Evolutionary conservation across 352 stramenopile genomes (phyloP).

Genomic region (Pythium coloratum): DNA sequence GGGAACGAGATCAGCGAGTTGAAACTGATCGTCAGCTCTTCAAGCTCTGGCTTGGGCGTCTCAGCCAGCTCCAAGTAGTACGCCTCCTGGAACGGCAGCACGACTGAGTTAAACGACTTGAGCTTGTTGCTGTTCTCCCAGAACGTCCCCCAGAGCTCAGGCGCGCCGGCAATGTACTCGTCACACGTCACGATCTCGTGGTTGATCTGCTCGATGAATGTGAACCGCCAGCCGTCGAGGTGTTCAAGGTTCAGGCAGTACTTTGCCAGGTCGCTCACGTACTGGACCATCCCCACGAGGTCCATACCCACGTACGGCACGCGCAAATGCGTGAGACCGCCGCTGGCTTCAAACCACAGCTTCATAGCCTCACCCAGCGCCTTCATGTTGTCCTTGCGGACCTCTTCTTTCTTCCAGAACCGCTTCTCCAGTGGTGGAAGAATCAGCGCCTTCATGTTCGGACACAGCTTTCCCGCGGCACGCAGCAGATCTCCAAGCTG

Average conservation of each 20-base stretch:
- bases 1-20: constrained; percentile 14
- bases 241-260: constrained; percentile 28
- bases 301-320: constrained; percentile 19
- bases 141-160: constrained; percentile 4
- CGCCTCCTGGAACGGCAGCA: constrained; percentile 13
- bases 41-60: constrained; percentile 7
- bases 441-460: constrained; percentile 24
- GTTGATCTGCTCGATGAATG: constrained; percentile 25
- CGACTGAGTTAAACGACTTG: constrained; percentile 22
- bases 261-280: constrained; percentile 12
- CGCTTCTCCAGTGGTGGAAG: constrained; percentile 20
- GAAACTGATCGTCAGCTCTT: constrained; percentile 18
- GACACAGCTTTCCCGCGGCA: constrained; percentile 17
- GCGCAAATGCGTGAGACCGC: constrained; percentile 20
- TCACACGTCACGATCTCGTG: constrained; percentile 23
- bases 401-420: constrained; percentile 11
- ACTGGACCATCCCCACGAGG: constrained; percentile 9
- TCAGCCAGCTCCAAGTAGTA: constrained; percentile 7
- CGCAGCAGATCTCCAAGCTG: constrained; percentile 16
- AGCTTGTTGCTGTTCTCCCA: constrained; percentile 13
- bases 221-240: constrained; percentile 29
- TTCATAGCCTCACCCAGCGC: constrained; percentile 24
- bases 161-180: constrained; percentile 9
- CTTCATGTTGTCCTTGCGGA: constrained; percentile 15
- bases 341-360: constrained; percentile 23